Evolutionary conservation across 2,329 filamentous ascomycete species (phyloP), one percentile per base, ranked within the genome.

Genomic region (Pseudogymnoascus sp.): DNA sequence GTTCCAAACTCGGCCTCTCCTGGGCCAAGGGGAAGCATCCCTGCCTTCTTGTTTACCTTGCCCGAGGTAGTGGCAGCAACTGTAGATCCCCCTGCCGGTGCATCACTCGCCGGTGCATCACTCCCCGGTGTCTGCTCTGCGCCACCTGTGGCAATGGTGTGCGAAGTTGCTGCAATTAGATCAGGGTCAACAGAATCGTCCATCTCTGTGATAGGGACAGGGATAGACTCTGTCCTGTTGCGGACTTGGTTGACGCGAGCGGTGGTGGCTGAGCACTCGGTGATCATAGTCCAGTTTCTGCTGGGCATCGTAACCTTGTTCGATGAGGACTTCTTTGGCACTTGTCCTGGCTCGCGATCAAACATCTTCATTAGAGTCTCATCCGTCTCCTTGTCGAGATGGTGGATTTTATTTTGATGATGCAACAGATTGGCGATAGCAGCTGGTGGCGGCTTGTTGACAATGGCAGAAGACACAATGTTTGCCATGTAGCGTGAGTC

Each of bases 401-500:
- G 87, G 70, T 89, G 87, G 60, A 89, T 84, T 77, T 87, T 97
- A 80, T 97, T 97, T 65, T 95, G 84, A 72, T 89, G 88, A 64
- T 96, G 93, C 62, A 99, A 82, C 59, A 96, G 84, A 74, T 99
- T 96, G 10, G 92, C 92, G 72, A 99, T 89, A 69, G 78, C 93
- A 74, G 89, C 86, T 1, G 93, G 91, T 12, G 93, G 91, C 2
- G 95, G 95, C 70, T 93, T 93, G 74, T 99, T 97, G 68, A 96
- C 93, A 71, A 99, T 97, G 34, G 93, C 93, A 0, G 93, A 97
- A 5, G 92, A 96, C 62, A 97, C 84, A 18, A 99, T 83, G 72
- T 99, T 99, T 60, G 88, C 89, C 86, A 99, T 97, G 75, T 97
- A 97, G 63, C 95, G 86, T 73, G 91, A 89, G 75, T 99, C 95